Percentiles rank a stretch among this genome's conserved stretches.
Evolutionary conservation across 805 yeast species (phyloP).

Genomic region (Lipomyces chichibuensis): DNA sequence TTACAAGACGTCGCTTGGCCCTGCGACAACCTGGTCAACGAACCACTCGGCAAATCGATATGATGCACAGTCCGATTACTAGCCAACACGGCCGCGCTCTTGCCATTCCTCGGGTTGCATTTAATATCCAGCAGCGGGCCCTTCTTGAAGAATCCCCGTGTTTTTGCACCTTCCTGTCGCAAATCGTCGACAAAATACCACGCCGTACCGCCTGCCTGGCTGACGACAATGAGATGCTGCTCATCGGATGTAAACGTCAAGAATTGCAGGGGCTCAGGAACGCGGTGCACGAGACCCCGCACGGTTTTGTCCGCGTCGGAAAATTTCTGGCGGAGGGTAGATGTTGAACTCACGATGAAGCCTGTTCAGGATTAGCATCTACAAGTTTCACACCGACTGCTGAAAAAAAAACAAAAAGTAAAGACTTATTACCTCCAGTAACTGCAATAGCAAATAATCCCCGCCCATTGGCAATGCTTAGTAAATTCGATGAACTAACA

Average conservation of each 20-base stretch:
- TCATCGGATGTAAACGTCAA: slow-evolving; percentile 40
- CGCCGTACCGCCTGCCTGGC: slow-evolving; percentile 19
- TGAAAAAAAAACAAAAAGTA: not conserved
- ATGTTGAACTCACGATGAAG: slow-evolving; percentile 33
- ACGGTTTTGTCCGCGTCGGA: slow-evolving; percentile 16
- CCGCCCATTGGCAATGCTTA: slow-evolving; percentile 38
- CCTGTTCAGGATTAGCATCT: slow-evolving; percentile 11
- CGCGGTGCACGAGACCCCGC: slow-evolving; percentile 12
- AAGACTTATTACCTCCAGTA: slow-evolving; percentile 21
- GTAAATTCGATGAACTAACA: slow-evolving; percentile 22
- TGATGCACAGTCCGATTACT: slow-evolving; percentile 13
- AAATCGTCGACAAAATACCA: slow-evolving; percentile 20
- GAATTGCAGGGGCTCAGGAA: slow-evolving; percentile 22
- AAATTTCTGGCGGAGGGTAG: slow-evolving; percentile 33
- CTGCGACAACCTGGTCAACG: not conserved
- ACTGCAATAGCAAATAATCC: slow-evolving; percentile 39
- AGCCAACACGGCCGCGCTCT: slow-evolving; percentile 27
- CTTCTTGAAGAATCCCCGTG: slow-evolving; percentile 4
- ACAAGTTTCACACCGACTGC: not conserved
- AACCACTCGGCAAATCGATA: slow-evolving; percentile 1
- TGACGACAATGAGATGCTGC: slow-evolving; percentile 27
- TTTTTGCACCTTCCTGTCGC: not conserved
- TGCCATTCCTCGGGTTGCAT: slow-evolving; percentile 28
- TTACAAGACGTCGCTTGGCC: slow-evolving; percentile 11
- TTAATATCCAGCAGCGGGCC: slow-evolving; percentile 3